Base-by-base conservation (phyloP, 2,329 filamentous ascomycete species). In the Eutypa lata region DNA sequence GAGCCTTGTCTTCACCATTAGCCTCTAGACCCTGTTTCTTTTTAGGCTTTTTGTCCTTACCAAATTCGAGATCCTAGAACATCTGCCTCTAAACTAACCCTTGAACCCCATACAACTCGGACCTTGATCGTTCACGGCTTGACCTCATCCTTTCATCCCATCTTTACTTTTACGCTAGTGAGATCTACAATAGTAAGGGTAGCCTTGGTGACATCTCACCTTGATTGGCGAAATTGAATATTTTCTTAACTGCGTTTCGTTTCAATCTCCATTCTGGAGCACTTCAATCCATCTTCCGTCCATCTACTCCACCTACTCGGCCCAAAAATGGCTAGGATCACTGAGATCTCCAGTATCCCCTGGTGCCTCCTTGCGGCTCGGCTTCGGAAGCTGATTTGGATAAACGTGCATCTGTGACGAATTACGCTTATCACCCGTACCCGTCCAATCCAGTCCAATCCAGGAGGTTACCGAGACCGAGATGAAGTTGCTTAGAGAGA, bases 201-300 rank as follows among this genome's bases (percentile, higher is more conserved):
- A 38, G 26, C 6, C 35, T n/a, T 18, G 35, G 16, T 14, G 35
- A 38, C 35, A 38, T 38, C 35, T 38, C 13, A 38, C 13, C 7
- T 14, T 38, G 35, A 38, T 38, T 7, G 35, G 35, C 35, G 13
- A 7, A 38, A 38, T 16, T 38, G 35, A 38, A 6, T 6, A 7
- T 38, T 38, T 38, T 38, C 35, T 14, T 52, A 53, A 55, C 48
- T 54, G 50, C 54, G 60, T 65, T 64, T 65, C 61, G 63, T 65
- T 65, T 64, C 57, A 52, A 51, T 28, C 33, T 10, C 52, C 53
- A 49, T 53, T 31, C 46, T 47, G 31, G 31, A 11, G n/a, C 35
- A 35, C 4, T 5, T 22, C 24, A 18, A 11, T 22, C 16, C 26
- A 13, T 47, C 11, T 45, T 45, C 42, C 14, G 42, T 57, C 42